These are phyloP conservation scores for Phytophthora litchii DNA, from an alignment of 352 stramenopile genomes.

Conservation along the genomic window DNA sequence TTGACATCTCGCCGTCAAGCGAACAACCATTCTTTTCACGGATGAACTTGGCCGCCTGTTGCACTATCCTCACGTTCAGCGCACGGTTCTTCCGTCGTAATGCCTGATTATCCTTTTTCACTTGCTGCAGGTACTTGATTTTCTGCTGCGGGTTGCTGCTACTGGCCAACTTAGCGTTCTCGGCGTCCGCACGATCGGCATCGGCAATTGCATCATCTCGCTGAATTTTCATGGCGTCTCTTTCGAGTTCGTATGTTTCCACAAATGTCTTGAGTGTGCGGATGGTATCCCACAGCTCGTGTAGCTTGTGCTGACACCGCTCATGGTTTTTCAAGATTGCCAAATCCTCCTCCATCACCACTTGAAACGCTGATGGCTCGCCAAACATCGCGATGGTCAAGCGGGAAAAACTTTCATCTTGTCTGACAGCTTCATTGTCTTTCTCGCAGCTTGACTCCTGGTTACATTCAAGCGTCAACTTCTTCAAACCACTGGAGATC, in stretches of 20 bases:
- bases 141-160: constrained; percentile 73
- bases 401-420: constrained; percentile 13
- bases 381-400: constrained; percentile 29
- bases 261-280: constrained; percentile 67
- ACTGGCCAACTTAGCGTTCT: constrained; percentile 62
- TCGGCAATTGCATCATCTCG: constrained; percentile 64
- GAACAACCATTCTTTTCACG: constrained; percentile 29
- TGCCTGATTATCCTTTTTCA: constrained; percentile 72
- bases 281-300: constrained; percentile 74
- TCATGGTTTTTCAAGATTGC: constrained; percentile 45
- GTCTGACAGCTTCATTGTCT: constrained; percentile 2
- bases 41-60: constrained; percentile 17
- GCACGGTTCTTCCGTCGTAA: constrained; percentile 60
- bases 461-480: neutral
- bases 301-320: constrained; percentile 65
- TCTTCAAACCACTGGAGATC: neutral
- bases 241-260: constrained; percentile 61
- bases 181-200: constrained; percentile 55
- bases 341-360: constrained; percentile 34
- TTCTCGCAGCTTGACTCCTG: constrained; percentile 9
- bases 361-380: constrained; percentile 29
- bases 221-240: constrained; percentile 50
- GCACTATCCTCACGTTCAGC: constrained; percentile 52
- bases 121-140: constrained; percentile 73
- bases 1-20: neutral